Conservation (phyloP, 208 protist species). For the Trypanosoma lewisi region DNA sequence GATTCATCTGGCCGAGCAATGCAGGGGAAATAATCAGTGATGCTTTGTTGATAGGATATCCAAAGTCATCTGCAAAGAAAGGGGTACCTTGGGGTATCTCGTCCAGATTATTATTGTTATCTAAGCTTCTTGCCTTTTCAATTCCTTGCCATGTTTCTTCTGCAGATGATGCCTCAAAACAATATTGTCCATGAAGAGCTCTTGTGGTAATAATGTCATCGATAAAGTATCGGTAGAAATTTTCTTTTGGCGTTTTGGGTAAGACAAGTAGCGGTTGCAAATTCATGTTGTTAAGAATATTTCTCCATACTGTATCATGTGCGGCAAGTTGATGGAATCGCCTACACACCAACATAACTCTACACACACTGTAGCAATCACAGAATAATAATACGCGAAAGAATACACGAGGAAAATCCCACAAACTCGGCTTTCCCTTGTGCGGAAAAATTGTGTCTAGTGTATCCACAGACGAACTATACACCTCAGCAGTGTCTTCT, state of each 20-base stretch:
- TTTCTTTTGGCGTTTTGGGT: slow-evolving; percentile 20
- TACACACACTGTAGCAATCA: slow-evolving; percentile 34
- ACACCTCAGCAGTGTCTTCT: no score
- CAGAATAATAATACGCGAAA: slow-evolving; percentile 41
- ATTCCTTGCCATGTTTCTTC: neutral
- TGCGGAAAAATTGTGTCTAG: neutral
- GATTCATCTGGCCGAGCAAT: slow-evolving; percentile 56
- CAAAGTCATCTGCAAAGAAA: slow-evolving; percentile 1
- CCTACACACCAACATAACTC: slow-evolving; percentile 40
- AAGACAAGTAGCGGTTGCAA: slow-evolving; percentile 40
- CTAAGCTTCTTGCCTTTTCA: neutral
- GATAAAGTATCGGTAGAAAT: slow-evolving; percentile 69
- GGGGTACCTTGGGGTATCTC: neutral
- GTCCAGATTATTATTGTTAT: neutral
- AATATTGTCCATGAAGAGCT: slow-evolving; percentile 71
- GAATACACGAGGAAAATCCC: neutral
- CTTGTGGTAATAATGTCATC: slow-evolving; percentile 61
- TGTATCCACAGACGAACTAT: neutral
- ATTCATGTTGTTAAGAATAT: slow-evolving; percentile 42
- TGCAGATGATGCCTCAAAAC: slow-evolving; percentile 26
- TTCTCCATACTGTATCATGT: slow-evolving; percentile 47
- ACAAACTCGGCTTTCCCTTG: neutral
- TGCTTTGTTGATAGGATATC: slow-evolving; percentile 39
- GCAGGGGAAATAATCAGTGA: slow-evolving; percentile 52
- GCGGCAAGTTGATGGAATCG: slow-evolving; percentile 34